Evolutionary conservation across 2,329 filamentous ascomycete genomes (phyloP), one percentile per base, ranked within the genome.

Genomic region (Cucurbitaria berberidis): DNA sequence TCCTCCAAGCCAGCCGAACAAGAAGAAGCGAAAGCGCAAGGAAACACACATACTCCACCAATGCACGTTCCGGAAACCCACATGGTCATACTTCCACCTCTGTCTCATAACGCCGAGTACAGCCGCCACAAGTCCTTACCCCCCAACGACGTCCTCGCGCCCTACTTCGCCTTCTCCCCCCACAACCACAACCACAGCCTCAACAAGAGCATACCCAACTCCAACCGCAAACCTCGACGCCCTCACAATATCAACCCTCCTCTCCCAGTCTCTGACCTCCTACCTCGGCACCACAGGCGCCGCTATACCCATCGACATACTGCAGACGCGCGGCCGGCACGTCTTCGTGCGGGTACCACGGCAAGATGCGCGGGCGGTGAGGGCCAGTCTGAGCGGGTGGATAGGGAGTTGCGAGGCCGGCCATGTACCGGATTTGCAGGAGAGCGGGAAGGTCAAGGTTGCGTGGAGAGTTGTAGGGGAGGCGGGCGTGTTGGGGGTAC

Each of bases 221-320:
- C 13, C 11, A 32, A 22, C 18, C 10, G 5, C 11, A 40, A 21
- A 45, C 13, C 16, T 57, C 24, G 89, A 92, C 72, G 77, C 80
- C 2, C 76, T 91, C 2, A 86, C 86, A 32, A 79, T 83, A 16
- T 84, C 84, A 29, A 78, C 85, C 0, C 86, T 89, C 66, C 83
- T 89, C 61, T 84, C 82, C 1, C 73, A 82, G 1, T 86, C 89
- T 0, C 77, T 93, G 7, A 79, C 78, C 1, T 84, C 89, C 56
- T 92, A 90, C 64, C 82, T 93, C 1, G 90, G 90, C 18, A 75
- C 85, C 16, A 86, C 84, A 0, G 90, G 90, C 10, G 76, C 81
- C 1, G 85, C 84, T 10, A 86, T 93, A 3, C 77, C 86, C 1
- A 69, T 92, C 50, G 90, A 93, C 67, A 84, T 93, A 18, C 80